A percentile compares a stretch with the other conserved stretches of the same genome.
phyloP scores from a whole-genome alignment of 2,329 filamentous ascomycete genomes.

The Hortaea werneckii region DNA sequence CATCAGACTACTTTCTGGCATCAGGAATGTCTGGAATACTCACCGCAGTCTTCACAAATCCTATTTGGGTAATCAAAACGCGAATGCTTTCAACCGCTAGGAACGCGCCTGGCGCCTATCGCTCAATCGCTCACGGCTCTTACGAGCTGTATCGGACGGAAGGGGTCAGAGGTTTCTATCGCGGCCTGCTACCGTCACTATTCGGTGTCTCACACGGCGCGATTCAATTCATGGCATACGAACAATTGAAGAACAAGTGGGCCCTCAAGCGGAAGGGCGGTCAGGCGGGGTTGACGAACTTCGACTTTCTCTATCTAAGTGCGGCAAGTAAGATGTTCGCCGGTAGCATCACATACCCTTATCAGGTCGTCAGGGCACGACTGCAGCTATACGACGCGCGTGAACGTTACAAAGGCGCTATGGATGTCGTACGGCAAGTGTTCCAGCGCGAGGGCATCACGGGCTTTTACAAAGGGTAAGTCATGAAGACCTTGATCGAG shows the following conservation, averaged over 20 bases:
- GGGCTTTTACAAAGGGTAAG: slow-evolving; percentile 78
- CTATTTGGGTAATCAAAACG: slow-evolving; percentile 96
- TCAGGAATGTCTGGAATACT: slow-evolving; percentile 60
- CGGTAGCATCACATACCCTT: slow-evolving; percentile 84
- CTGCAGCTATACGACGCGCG: slow-evolving; percentile 84
- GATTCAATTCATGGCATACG: slow-evolving; percentile 93
- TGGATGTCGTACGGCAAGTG: slow-evolving; percentile 62
- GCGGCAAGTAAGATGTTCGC: slow-evolving; percentile 77
- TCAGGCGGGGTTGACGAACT: slow-evolving; percentile 48
- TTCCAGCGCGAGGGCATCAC: slow-evolving; percentile 68
- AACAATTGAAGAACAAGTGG: slow-evolving; percentile 57
- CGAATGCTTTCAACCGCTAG: slow-evolving; percentile 85
- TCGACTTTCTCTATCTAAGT: slow-evolving; percentile 72
- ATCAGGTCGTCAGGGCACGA: slow-evolving; percentile 81
- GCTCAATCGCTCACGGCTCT: slow-evolving; percentile 62
- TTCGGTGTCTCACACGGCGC: slow-evolving; percentile 86
- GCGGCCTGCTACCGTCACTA: slow-evolving; percentile 71
- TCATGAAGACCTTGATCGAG: neutral
- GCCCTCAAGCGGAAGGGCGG: slow-evolving; percentile 27
- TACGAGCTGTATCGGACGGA: slow-evolving; percentile 57
- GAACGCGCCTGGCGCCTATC: slow-evolving; percentile 66
- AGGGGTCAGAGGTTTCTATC: slow-evolving; percentile 73
- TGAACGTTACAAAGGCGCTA: slow-evolving; percentile 59
- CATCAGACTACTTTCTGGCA: slow-evolving; percentile 69
- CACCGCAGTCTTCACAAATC: slow-evolving; percentile 79